Evolutionary conservation across 2,329 filamentous ascomycete species (phyloP), one percentile per base, ranked within the genome.

Genomic region (Neofusicoccum laricinum): DNA sequence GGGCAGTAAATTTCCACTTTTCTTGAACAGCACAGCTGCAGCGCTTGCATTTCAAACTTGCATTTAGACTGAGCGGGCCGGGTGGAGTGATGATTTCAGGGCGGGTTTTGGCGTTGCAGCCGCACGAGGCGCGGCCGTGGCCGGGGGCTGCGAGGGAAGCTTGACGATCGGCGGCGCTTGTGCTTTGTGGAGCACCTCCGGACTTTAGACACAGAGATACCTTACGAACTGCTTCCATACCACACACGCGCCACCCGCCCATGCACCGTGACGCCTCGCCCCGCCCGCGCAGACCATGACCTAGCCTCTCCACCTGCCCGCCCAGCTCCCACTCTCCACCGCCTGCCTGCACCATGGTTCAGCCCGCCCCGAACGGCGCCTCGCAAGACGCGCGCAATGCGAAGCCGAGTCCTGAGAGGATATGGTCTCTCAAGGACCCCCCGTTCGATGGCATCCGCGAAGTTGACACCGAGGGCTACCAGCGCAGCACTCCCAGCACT

Each of bases 391-490:
- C 80, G 68, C 78, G 79, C 75, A 79, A 82, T 68, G 81, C 81
- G 67, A 87, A 86, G 71, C 81, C 83, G 66, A 78, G 80, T 46
- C 85, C 85, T 11, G 69, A 76, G 36, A 80, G 80, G 68, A 75
- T 85, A 65, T 86, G 82, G 75, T 76, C 77, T 66, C 80, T 84
- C 64, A 81, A 79, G 65, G 86, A 89, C 40, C 85, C 83, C 53
- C 86, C 86, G 1, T 89, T 88, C 74, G 83, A 83, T 69, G 86
- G 86, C 66, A 85, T 83, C 72, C 82, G 82, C 48, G 77, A 83
- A 59, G 78, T 84, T 51, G 84, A 87, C 70, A 79, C 82, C 8
- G 89, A 94, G 71, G 91, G 90, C 53, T 93, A 90, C 73, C 84
- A 86, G 71, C 83, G 85, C 69, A 93, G 91, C 66, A 83, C 72